Conservation (phyloP, 179 eudicot genomes). For the Camellia oleifera region DNA sequence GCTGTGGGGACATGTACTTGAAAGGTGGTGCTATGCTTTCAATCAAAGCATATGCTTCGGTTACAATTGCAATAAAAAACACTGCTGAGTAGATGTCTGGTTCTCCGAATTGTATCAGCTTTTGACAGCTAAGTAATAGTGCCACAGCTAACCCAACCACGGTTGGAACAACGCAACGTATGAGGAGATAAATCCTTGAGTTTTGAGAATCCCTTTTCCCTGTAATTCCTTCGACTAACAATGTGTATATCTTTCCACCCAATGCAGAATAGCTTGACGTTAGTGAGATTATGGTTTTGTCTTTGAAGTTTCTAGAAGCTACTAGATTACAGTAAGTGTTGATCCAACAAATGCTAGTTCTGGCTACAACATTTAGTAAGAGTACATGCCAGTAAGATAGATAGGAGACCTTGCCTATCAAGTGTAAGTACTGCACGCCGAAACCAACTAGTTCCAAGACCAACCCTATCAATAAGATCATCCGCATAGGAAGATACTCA, state of each 20-base stretch:
- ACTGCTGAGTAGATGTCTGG: not conserved
- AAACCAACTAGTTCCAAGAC: not conserved
- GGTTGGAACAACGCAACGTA: slow-evolving; percentile 7
- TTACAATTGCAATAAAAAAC: slow-evolving; percentile 5
- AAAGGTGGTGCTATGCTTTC: slow-evolving; percentile 1
- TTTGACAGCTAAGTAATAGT: not conserved
- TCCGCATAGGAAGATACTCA: not conserved
- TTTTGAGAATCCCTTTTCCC: not conserved
- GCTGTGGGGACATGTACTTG: not conserved
- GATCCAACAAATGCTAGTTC: slow-evolving; percentile 14
- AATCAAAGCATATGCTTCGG: not conserved
- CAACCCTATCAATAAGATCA: slow-evolving; percentile 5
- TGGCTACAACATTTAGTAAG: slow-evolving; percentile 8
- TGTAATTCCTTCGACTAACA: slow-evolving; percentile 7
- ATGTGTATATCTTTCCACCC: slow-evolving; percentile 4
- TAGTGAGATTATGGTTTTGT: not conserved
- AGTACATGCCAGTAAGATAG: slow-evolving; percentile 2
- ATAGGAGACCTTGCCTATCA: not conserved
- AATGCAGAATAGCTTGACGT: slow-evolving; percentile 7
- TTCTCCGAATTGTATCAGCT: not conserved
- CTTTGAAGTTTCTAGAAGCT: not conserved
- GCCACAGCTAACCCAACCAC: not conserved
- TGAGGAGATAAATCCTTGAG: slow-evolving; percentile 2
- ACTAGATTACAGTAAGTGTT: slow-evolving; percentile 6
- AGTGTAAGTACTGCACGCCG: slow-evolving; percentile 6